These are phyloP conservation scores for Alternaria atra DNA, from an alignment of 2,329 filamentous ascomycete species.

Conservation along the genomic window DNA sequence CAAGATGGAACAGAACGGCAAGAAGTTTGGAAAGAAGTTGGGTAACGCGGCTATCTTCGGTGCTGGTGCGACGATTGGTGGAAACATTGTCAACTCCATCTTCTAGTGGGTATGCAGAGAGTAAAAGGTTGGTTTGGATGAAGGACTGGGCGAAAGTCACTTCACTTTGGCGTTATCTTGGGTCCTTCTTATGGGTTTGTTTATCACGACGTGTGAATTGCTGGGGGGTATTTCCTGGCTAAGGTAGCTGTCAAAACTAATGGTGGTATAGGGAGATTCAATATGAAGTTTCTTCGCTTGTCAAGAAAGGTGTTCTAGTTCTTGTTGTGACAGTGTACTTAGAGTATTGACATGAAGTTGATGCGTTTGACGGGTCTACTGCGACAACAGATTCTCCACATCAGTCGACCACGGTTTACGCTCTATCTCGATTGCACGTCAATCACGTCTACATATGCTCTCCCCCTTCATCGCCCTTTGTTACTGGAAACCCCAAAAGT, in stretches of 20 bases:
- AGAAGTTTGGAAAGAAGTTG: conserved; percentile 97
- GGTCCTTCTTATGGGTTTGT: not conserved
- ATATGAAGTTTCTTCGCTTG: not conserved
- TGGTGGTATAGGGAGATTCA: not conserved
- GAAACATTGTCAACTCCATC: conserved; percentile 73
- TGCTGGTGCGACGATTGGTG: conserved; percentile 88
- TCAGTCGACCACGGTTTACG: not conserved
- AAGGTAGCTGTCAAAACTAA: not conserved
- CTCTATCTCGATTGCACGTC: not conserved
- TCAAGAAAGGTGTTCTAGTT: not conserved
- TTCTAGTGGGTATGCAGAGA: conserved; percentile 16
- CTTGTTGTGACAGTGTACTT: not conserved
- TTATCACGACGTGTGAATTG: not conserved
- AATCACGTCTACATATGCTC: not conserved
- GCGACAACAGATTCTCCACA: not conserved
- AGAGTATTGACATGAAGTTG: not conserved
- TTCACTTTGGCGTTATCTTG: conserved; percentile 1
- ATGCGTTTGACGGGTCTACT: not conserved
- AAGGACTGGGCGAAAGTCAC: not conserved
- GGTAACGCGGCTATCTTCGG: conserved; percentile 89
- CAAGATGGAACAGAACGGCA: conserved; percentile 79
- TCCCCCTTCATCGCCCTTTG: not conserved
- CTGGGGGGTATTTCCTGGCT: not conserved
- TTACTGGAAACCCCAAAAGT: not conserved
- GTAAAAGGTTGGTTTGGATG: not conserved